These are phyloP conservation scores for Shiraia sp. DNA, from an alignment of 2,329 filamentous ascomycete genomes.

Conservation along the genomic window DNA sequence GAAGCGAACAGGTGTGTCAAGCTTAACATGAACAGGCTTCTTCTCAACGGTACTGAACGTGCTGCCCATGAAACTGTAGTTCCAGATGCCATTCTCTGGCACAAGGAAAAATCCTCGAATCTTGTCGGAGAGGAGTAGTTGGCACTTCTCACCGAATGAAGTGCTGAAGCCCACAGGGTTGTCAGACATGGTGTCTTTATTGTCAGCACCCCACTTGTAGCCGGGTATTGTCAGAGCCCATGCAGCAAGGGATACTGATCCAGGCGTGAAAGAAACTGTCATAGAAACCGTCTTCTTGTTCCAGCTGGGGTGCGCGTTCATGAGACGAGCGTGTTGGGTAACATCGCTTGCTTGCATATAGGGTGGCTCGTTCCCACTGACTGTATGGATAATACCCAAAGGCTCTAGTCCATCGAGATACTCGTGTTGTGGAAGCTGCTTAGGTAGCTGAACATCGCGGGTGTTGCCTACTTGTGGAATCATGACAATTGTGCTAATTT, in stretches of 20 bases:
- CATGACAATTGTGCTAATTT: constrained; percentile 96
- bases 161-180: constrained; percentile 93
- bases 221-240: constrained; percentile 91
- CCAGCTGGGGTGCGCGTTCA: constrained; percentile 79
- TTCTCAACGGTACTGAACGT: constrained; percentile 88
- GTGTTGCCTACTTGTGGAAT: constrained; percentile 94
- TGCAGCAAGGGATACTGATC: constrained; percentile 90
- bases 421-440: constrained; percentile 89
- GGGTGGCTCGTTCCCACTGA: constrained; percentile 89
- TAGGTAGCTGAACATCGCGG: constrained; percentile 86
- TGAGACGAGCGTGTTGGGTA: constrained; percentile 87
- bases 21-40: constrained; percentile 86
- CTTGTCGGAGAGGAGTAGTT: constrained; percentile 88
- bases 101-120: constrained; percentile 97
- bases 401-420: constrained; percentile 86
- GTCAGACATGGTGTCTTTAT: constrained; percentile 89
- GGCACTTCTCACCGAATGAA: constrained; percentile 91
- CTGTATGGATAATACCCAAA: constrained; percentile 91
- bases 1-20: constrained; percentile 85
- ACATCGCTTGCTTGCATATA: constrained; percentile 97
- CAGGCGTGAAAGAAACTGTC: constrained; percentile 94
- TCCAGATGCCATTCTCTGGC: constrained; percentile 88
- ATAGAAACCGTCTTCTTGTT: constrained; percentile 93
- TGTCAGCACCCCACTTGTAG: constrained; percentile 96
- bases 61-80: constrained; percentile 97